Conservation (phyloP, 495 filamentous ascomycete species). For the Daldinia vernicosa region DNA sequence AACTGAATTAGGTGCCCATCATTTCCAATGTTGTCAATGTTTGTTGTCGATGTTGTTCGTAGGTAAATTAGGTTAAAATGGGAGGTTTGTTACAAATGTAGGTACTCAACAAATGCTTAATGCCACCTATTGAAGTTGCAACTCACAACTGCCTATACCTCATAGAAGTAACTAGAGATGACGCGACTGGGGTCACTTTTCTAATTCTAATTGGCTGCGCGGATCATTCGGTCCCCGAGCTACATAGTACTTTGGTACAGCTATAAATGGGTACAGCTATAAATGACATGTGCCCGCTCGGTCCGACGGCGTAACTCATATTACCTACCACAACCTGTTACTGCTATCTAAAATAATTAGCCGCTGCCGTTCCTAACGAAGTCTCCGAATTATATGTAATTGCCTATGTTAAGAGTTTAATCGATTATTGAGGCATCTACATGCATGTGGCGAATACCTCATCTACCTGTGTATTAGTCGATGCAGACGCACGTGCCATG, state of each 20-base stretch:
- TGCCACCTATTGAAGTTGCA: conserved; percentile 41
- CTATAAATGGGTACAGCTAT: neutral
- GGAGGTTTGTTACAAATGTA: conserved; percentile 6
- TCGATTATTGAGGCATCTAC: neutral
- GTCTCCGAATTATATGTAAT: neutral
- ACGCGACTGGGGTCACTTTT: conserved; percentile 34
- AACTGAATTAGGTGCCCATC: conserved; percentile 43
- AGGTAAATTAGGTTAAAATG: too few relatives aligned
- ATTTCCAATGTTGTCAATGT: conserved; percentile 27
- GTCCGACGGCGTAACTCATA: neutral
- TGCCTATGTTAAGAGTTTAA: neutral
- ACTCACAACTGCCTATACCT: conserved; percentile 8
- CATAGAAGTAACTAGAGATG: conserved; percentile 28
- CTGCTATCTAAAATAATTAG: neutral
- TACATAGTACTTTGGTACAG: conserved; percentile 2
- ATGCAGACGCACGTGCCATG: neutral
- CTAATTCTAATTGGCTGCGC: conserved; percentile 27
- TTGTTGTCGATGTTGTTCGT: neutral
- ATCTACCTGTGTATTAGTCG: neutral
- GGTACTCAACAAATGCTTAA: conserved; percentile 13
- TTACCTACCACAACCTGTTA: neutral
- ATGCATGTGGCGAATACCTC: neutral
- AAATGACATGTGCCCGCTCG: neutral
- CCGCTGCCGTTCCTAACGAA: neutral
- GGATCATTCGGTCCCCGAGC: conserved; percentile 34